Evolutionary conservation across 768 basidiomycete species (phyloP).

Genomic region (Calocybe gangraenosa): DNA sequence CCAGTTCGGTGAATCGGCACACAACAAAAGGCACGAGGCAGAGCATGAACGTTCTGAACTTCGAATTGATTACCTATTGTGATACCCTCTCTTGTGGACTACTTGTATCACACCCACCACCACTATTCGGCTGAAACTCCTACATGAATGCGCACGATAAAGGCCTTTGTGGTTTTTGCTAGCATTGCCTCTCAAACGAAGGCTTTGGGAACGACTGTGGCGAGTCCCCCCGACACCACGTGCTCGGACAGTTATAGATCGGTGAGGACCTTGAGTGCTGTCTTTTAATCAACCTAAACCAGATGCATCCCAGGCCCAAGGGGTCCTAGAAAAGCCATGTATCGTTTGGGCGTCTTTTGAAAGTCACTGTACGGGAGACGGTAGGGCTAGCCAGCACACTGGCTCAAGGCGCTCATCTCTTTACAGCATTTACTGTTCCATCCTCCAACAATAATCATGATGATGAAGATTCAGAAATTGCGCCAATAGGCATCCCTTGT

Average conservation of each 20-base stretch:
- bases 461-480: constrained; percentile 9
- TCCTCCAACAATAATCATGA: constrained; percentile 4
- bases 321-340: constrained; percentile 19
- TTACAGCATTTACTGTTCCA: constrained; percentile 8
- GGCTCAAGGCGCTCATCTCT: not conserved
- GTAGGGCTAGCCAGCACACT: not conserved
- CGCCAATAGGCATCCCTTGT: constrained; percentile 17
- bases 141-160: not conserved
- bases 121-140: not conserved
- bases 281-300: too few species aligned
- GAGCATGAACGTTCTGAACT: too few species aligned
- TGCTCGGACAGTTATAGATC: constrained; percentile 7
- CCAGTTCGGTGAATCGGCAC: too few species aligned
- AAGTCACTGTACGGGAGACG: constrained; percentile 5
- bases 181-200: too few species aligned
- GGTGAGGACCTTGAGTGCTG: constrained; percentile 8
- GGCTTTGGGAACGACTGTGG: too few species aligned
- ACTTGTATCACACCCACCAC: constrained; percentile 1
- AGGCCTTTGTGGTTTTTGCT: too few species aligned
- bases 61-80: too few species aligned
- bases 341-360: constrained; percentile 17
- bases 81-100: too few species aligned
- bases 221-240: too few species aligned
- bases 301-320: constrained; percentile 11
- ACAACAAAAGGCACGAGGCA: too few species aligned